These are phyloP conservation scores for Cynara cardunculus DNA, from an alignment of 129 eudicot species.

Conservation along the genomic window DNA sequence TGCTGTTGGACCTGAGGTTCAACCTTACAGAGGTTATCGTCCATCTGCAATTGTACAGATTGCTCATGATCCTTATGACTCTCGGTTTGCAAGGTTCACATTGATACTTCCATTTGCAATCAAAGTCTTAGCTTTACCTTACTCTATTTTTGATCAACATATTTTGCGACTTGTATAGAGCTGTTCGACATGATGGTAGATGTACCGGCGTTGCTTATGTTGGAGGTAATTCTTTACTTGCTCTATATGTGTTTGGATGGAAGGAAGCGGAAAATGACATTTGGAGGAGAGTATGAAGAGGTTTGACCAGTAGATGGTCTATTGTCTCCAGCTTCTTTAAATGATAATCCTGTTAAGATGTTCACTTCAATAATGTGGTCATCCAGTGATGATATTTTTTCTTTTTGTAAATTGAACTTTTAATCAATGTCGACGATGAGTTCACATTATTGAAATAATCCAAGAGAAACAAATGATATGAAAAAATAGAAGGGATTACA, in stretches of 20 bases:
- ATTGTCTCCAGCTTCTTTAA: no score
- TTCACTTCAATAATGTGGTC: background rate
- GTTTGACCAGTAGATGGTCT: background rate
- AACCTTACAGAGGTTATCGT: slow-evolving; percentile 32
- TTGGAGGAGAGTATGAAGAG: background rate
- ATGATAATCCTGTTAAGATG: no score
- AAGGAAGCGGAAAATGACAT: background rate
- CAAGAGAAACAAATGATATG: background rate
- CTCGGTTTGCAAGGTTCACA: slow-evolving; percentile 30
- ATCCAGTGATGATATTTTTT: background rate
- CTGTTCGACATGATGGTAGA: slow-evolving; percentile 33
- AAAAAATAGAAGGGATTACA: background rate
- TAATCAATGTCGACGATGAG: no score
- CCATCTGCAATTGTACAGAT: slow-evolving; percentile 14
- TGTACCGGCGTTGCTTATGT: slow-evolving; percentile 28
- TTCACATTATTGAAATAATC: background rate
- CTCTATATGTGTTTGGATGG: background rate
- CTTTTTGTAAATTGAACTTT: background rate
- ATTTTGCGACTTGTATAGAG: slow-evolving; percentile 16
- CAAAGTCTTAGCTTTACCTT: background rate
- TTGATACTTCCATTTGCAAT: background rate
- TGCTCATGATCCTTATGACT: slow-evolving; percentile 28
- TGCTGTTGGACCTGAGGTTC: slow-evolving; percentile 23
- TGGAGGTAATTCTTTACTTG: slow-evolving; percentile 28
- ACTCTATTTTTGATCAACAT: background rate